phyloP scores from a whole-genome alignment of 2,329 filamentous ascomycete genomes.

The Microsporum ferrugineum region DNA sequence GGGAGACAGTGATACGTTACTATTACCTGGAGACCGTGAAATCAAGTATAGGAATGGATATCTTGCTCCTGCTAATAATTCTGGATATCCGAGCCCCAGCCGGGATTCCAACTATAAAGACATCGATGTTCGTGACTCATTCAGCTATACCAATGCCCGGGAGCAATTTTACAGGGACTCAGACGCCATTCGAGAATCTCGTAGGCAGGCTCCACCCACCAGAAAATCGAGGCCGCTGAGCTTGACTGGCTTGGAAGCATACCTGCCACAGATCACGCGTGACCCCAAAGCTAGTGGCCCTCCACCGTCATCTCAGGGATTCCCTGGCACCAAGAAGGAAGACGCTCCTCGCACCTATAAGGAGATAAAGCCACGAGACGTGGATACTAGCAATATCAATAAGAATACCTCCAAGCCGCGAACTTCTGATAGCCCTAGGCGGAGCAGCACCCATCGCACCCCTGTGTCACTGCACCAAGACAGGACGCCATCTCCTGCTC shows the following conservation, averaged over 20 bases:
- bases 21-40: neutral
- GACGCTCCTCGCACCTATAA: neutral
- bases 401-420: constrained; percentile 15
- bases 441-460: constrained; percentile 31
- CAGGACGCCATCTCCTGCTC: constrained; percentile 27
- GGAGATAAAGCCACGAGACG: neutral
- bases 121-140: constrained; percentile 33
- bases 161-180: constrained; percentile 39
- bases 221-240: constrained; percentile 29
- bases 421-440: constrained; percentile 28
- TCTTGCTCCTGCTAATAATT: constrained; percentile 18
- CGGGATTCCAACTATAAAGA: constrained; percentile 20
- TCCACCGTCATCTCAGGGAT: neutral
- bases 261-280: constrained; percentile 17
- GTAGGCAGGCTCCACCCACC: constrained; percentile 10
- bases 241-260: constrained; percentile 29
- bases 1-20: neutral
- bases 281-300: neutral
- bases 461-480: constrained; percentile 40
- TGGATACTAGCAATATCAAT: neutral
- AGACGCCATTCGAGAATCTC: constrained; percentile 22
- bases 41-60: constrained; percentile 18
- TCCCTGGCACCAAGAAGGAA: neutral
- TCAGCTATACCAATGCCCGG: constrained; percentile 38
- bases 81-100: constrained; percentile 10